A percentile compares a stretch with the other conserved stretches of the same genome.
These are phyloP conservation scores for Candida ponderosae DNA, from an alignment of 805 yeast species.

Conservation along the genomic window DNA sequence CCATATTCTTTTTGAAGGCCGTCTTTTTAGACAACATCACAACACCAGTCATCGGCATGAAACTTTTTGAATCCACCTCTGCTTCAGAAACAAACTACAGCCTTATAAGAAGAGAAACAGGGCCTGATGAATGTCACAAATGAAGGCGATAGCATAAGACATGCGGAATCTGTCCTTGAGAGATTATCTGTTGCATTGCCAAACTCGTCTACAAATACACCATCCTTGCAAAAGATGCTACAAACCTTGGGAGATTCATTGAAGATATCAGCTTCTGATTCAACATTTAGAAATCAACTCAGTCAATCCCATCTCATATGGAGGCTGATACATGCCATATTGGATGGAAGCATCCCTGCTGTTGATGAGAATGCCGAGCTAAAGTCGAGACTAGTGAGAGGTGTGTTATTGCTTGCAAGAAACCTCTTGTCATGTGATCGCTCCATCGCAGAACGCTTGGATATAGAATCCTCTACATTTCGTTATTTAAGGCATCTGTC, in stretches of 20 bases:
- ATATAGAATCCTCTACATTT: conserved; percentile 3
- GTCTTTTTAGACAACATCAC: no score
- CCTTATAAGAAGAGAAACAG: no score
- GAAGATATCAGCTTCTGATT: conserved; percentile 8
- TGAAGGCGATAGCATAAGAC: background rate
- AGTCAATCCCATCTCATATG: conserved; percentile 20
- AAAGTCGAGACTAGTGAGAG: conserved; percentile 33
- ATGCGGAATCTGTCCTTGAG: background rate
- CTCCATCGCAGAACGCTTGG: conserved; percentile 18
- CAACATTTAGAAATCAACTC: conserved; percentile 16
- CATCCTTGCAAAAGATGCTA: conserved; percentile 2
- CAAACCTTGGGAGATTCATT: conserved; percentile 1
- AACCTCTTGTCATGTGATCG: conserved; percentile 33
- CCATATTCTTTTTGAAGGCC: no score
- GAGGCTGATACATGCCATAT: conserved; percentile 12
- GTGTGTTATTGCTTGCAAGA: conserved; percentile 38
- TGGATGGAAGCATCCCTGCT: conserved; percentile 2
- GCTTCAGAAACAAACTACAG: no score
- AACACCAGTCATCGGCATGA: no score
- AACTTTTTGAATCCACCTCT: no score
- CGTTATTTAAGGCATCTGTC: background rate
- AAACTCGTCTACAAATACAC: background rate
- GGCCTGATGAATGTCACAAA: background rate
- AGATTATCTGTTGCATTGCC: no score
- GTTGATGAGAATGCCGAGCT: conserved; percentile 3